phyloP scores from a whole-genome alignment of 2,329 filamentous ascomycete genomes.

The Alternaria sp. region DNA sequence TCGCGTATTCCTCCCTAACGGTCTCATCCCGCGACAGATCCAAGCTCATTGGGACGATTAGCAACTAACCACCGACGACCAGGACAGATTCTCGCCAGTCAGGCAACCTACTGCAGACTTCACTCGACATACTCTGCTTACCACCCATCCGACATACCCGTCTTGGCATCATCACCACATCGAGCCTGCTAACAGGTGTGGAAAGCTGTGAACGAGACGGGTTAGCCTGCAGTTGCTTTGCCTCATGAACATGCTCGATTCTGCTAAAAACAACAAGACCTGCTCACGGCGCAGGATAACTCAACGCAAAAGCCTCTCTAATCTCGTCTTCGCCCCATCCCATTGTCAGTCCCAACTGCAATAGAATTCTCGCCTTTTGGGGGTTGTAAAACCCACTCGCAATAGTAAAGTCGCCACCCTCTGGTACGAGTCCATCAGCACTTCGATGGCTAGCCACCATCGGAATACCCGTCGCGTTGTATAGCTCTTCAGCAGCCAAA shows the following conservation, averaged over 20 bases:
- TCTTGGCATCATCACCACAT: not conserved
- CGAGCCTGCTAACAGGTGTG: not conserved
- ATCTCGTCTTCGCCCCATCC: slow-evolving; percentile 55
- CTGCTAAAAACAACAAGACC: not conserved
- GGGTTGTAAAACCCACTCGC: slow-evolving; percentile 63
- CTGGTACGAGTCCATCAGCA: slow-evolving; percentile 60
- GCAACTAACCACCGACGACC: not conserved
- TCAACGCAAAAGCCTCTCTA: slow-evolving; percentile 40
- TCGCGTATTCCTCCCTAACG: not conserved
- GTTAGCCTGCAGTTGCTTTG: not conserved
- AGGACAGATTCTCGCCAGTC: not conserved
- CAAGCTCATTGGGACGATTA: not conserved
- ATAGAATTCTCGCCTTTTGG: slow-evolving; percentile 61
- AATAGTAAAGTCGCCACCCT: slow-evolving; percentile 41
- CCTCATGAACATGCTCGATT: not conserved
- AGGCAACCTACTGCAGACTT: not conserved
- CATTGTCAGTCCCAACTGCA: slow-evolving; percentile 48
- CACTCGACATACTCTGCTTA: not conserved
- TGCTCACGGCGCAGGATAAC: slow-evolving; percentile 31
- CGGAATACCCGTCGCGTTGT: slow-evolving; percentile 55
- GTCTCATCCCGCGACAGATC: not conserved
- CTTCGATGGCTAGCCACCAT: slow-evolving; percentile 61
- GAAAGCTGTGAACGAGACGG: not conserved
- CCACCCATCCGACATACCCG: not conserved
- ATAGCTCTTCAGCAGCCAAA: slow-evolving; percentile 52